A percentile compares a stretch with the other conserved stretches of the same genome.
Conservation (phyloP, 2,329 filamentous ascomycete species). For the Clonostachys sp. region DNA sequence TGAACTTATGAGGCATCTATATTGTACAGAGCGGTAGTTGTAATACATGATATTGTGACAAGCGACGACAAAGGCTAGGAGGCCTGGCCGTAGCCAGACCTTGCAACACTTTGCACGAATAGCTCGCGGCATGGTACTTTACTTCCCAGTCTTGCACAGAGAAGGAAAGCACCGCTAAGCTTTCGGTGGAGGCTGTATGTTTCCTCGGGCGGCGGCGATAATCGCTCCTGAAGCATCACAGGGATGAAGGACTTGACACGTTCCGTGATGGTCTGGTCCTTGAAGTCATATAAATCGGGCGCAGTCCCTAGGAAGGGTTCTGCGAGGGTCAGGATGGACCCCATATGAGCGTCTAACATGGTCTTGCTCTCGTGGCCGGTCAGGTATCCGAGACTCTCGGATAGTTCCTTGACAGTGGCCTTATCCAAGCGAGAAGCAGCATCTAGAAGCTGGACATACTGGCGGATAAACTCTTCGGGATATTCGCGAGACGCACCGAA, state of each 20-base stretch:
- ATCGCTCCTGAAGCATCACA: conserved; percentile 83
- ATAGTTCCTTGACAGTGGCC: conserved; percentile 58
- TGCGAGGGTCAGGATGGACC: conserved; percentile 81
- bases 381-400: conserved; percentile 79
- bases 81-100: conserved; percentile 18
- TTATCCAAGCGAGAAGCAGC: conserved; percentile 73
- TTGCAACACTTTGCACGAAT: conserved; percentile 57
- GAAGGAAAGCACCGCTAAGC: conserved; percentile 86
- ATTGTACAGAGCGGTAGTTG: background rate
- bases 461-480: conserved; percentile 71
- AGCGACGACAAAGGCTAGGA: background rate
- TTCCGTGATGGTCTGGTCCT: conserved; percentile 93
- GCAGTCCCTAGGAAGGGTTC: conserved; percentile 80
- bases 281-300: conserved; percentile 85
- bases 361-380: conserved; percentile 80
- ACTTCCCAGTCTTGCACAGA: conserved; percentile 84
- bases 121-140: conserved; percentile 75
- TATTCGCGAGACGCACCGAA: conserved; percentile 91
- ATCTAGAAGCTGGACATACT: conserved; percentile 75
- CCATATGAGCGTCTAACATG: conserved; percentile 90
- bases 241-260: conserved; percentile 85
- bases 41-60: too few relatives aligned
- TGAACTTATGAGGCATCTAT: too few relatives aligned
- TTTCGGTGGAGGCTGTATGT: conserved; percentile 96
- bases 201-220: conserved; percentile 92